These are phyloP conservation scores for Penicillium sp. DNA, from an alignment of 2,329 filamentous ascomycete genomes.

Conservation along the genomic window DNA sequence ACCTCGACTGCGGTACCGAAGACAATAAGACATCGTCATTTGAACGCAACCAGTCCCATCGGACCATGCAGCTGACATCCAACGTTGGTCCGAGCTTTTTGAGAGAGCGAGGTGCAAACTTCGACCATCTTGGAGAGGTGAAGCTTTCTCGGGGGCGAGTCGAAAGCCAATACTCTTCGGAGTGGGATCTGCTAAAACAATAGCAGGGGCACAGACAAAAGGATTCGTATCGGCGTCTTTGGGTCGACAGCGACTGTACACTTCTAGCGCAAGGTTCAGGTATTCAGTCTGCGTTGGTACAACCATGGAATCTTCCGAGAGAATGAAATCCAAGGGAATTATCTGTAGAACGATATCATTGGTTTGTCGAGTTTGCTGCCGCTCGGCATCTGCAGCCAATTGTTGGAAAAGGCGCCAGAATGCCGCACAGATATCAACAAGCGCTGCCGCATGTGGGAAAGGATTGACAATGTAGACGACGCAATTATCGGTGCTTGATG, in stretches of 20 bases:
- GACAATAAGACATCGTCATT: slow-evolving; percentile 58
- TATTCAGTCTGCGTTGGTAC: slow-evolving; percentile 55
- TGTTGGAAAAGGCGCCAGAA: slow-evolving; percentile 62
- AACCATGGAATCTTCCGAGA: slow-evolving; percentile 56
- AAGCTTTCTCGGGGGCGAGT: slow-evolving; percentile 55
- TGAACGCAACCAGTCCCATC: slow-evolving; percentile 61
- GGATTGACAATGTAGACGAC: slow-evolving; percentile 65
- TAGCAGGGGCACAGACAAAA: slow-evolving; percentile 56
- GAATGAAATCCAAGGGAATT: slow-evolving; percentile 59
- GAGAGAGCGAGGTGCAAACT: slow-evolving; percentile 65
- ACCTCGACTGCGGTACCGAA: slow-evolving; percentile 45
- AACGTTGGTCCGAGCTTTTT: slow-evolving; percentile 58
- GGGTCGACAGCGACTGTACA: slow-evolving; percentile 62
- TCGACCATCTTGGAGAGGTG: slow-evolving; percentile 61
- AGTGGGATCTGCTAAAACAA: slow-evolving; percentile 58
- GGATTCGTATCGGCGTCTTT: slow-evolving; percentile 38
- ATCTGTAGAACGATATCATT: slow-evolving; percentile 62
- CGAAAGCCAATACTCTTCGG: slow-evolving; percentile 61
- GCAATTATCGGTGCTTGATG: slow-evolving; percentile 46
- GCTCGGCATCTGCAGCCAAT: slow-evolving; percentile 49
- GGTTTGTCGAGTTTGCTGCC: slow-evolving; percentile 33
- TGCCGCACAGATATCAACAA: slow-evolving; percentile 59
- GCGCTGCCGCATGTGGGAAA: slow-evolving; percentile 51
- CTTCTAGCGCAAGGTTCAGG: slow-evolving; percentile 57
- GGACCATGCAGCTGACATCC: slow-evolving; percentile 64